Evolutionary conservation across 371 early-diverging fungal genomes (phyloP).

Genomic region (Phascolomyces articulosus): DNA sequence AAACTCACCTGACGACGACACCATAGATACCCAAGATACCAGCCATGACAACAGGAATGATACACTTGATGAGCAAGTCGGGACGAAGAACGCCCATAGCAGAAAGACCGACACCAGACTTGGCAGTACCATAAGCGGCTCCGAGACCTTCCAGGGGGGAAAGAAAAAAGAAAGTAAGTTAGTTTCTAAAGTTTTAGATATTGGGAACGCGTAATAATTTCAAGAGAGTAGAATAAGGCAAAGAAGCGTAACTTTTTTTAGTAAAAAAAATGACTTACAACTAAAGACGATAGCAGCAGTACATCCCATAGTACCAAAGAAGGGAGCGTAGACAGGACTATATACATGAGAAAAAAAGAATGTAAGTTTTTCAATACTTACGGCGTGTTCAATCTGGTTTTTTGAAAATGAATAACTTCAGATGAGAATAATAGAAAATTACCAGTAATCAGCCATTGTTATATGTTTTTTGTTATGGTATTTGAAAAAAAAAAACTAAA

Average conservation of each 20-base stretch:
- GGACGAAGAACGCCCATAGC: constrained; percentile 96
- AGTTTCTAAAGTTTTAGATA: too few species aligned
- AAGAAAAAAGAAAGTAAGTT: not conserved
- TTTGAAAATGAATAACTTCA: not conserved
- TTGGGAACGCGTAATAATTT: constrained; percentile 16
- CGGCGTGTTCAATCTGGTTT: constrained; percentile 1
- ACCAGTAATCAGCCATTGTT: constrained; percentile 26
- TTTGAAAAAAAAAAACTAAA: not conserved
- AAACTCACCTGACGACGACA: constrained; percentile 75
- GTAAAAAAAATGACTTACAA: constrained; percentile 70
- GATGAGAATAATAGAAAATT: not conserved
- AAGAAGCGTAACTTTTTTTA: not conserved
- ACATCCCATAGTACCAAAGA: constrained; percentile 97
- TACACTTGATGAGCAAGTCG: constrained; percentile 88
- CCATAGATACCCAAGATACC: constrained; percentile 99
- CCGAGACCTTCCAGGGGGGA: constrained; percentile 67
- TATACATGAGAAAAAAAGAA: constrained; percentile 21
- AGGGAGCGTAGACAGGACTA: constrained; percentile 95
- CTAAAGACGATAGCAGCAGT: constrained; percentile 94
- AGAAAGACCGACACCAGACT: constrained; percentile 95
- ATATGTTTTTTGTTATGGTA: constrained; percentile 5
- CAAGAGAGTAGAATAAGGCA: not conserved
- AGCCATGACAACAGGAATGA: constrained; percentile 97
- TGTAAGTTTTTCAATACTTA: too few species aligned
- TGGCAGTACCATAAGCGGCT: constrained; percentile 98